Base-by-base conservation (phyloP, 2,329 filamentous ascomycete species). In the Eutypella sp. region DNA sequence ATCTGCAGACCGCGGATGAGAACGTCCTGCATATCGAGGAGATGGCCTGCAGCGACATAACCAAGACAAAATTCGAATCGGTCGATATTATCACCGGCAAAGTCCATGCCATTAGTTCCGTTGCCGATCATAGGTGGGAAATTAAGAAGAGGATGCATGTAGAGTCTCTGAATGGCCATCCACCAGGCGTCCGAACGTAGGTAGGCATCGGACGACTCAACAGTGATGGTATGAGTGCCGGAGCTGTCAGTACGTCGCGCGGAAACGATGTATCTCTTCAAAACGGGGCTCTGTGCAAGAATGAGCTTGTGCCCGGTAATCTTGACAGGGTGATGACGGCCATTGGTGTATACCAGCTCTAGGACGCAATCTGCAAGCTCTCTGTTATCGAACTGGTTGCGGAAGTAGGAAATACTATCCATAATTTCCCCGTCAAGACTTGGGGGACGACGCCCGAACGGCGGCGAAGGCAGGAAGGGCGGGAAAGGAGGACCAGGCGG, bases 31-130 rank as follows among this genome's bases (percentile, higher is more conserved):
- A 84, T 75, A 34, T 71, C 68, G 15, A 88, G 67, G 33, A 80
- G 67, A 41, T 77, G 70, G 1, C 82, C 84, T 5, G 81, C 77
- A 22, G 82, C 81, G 39, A 82, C 76, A 56, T 86, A 85, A 20
- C 80, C 79, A 18, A 88, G 64, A n/a, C 75, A 76, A 50, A 79
- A 78, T 25, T 73, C 67, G 47, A 81, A 72, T 18, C 70, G 71
- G 7, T 75, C 72, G 19, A 58, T 54, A 38, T 64, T 52, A 41
- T 68, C 63, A 19, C 71, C 65, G 44, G 70, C 64, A 56, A 58
- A 70, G 57, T 58, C 51, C 48, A 58, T 44, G 55, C 58, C 60
- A 39, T 62, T 57, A n/a, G 50, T 58, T 27, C 53, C 52, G 55
- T 61, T 61, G 31, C 45, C 47, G 10, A 65, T 20, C n/a, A 65